Percentiles rank a stretch among this genome's conserved stretches.
Conservation (phyloP, 2,329 filamentous ascomycete genomes). For the Verticillium nubilum region DNA sequence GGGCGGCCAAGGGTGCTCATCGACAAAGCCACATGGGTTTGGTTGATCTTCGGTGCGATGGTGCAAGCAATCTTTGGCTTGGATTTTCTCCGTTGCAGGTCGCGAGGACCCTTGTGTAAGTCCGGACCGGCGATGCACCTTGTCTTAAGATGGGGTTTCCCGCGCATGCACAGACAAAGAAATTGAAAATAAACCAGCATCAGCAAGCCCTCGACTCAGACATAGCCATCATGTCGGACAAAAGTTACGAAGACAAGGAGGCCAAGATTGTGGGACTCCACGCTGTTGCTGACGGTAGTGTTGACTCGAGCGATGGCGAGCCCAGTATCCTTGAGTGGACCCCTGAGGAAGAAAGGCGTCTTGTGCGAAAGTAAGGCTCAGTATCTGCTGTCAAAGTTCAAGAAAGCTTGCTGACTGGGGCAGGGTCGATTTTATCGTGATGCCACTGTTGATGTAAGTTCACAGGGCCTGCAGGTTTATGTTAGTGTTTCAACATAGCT, state of each 20-base stretch:
- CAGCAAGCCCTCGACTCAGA: no score
- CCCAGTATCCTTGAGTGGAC: conserved; percentile 15
- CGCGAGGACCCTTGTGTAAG: no score
- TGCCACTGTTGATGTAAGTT: conserved; percentile 35
- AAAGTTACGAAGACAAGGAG: not conserved
- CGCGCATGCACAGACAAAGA: no score
- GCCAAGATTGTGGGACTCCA: not conserved
- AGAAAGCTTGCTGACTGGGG: not conserved
- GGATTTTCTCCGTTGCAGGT: no score
- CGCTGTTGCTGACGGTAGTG: not conserved
- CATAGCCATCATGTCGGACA: conserved; percentile 1
- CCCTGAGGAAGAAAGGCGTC: conserved; percentile 18
- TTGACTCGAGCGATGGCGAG: conserved; percentile 2
- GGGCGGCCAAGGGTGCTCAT: not conserved
- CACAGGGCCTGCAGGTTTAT: no score
- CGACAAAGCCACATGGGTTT: not conserved
- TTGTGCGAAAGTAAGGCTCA: conserved; percentile 20
- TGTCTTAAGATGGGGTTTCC: no score
- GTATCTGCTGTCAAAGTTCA: not conserved
- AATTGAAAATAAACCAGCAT: no score
- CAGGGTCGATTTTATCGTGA: conserved; percentile 38
- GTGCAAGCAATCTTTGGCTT: not conserved
- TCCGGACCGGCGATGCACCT: no score
- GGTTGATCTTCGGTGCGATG: not conserved
- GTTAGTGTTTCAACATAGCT: not conserved